phyloP scores from a whole-genome alignment of 257 asterid genomes.

The Marsdenia floribunda region DNA sequence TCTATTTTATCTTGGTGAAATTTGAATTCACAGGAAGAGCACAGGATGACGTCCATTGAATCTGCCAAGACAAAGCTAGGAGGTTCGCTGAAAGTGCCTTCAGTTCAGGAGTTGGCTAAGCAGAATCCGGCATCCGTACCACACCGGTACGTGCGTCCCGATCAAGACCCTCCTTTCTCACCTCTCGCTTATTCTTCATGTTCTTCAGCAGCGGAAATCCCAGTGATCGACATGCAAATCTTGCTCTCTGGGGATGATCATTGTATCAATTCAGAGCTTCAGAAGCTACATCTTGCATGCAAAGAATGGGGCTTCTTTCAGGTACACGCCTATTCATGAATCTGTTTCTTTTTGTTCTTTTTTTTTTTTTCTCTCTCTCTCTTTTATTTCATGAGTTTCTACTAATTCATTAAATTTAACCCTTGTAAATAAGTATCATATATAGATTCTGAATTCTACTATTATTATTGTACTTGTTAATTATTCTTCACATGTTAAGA shows the following conservation, averaged over 20 bases:
- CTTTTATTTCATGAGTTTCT: background rate
- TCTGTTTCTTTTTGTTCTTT: background rate
- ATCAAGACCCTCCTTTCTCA: conserved; percentile 22
- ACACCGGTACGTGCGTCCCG: conserved; percentile 34
- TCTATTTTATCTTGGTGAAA: no score
- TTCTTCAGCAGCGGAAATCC: conserved; percentile 20
- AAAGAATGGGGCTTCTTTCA: conserved; percentile 58
- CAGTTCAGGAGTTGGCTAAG: conserved; percentile 53
- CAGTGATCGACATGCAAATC: conserved; percentile 33
- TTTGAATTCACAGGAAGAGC: no score
- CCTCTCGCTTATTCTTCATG: background rate
- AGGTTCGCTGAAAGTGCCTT: conserved; percentile 41
- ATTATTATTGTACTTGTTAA: no score
- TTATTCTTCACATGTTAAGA: no score
- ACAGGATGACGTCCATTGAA: conserved; percentile 14
- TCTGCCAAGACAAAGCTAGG: conserved; percentile 24
- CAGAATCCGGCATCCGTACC: conserved; percentile 26
- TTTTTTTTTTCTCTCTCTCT: no score
- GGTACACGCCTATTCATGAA: conserved; percentile 13
- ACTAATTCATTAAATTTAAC: no score
- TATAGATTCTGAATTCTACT: no score
- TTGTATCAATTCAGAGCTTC: conserved; percentile 32
- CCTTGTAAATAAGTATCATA: no score
- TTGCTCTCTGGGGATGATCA: conserved; percentile 13
- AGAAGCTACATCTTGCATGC: conserved; percentile 38